Percentiles rank a stretch among this genome's conserved stretches.
phyloP scores from a whole-genome alignment of 306 rosid genomes.

The Ochetophila trinervis region DNA sequence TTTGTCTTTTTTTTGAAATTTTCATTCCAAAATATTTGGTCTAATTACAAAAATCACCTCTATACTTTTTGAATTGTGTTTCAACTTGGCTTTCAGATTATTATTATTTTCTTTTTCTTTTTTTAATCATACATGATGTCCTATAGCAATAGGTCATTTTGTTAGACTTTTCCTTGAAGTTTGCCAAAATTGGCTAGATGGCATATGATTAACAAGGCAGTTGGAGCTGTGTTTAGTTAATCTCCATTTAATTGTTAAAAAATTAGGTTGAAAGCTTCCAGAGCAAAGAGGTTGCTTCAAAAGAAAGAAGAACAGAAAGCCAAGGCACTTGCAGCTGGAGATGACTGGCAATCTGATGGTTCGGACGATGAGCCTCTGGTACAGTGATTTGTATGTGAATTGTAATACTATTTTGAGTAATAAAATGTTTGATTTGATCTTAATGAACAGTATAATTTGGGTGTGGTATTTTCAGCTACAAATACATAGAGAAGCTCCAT shows the following conservation, averaged over 20 bases:
- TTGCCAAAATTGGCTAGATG: too few species aligned
- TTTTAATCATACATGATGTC: too few species aligned
- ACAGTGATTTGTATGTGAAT: constrained; percentile 8
- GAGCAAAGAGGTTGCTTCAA: constrained; percentile 71
- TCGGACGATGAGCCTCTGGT: constrained; percentile 70
- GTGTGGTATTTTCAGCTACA: constrained; percentile 36
- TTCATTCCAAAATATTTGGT: neutral
- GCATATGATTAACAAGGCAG: too few species aligned
- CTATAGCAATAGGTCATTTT: too few species aligned
- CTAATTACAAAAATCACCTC: too few species aligned
- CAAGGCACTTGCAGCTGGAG: constrained; percentile 71
- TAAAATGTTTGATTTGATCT: constrained; percentile 12
- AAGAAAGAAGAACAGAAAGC: constrained; percentile 71
- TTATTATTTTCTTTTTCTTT: too few species aligned
- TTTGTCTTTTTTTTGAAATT: neutral
- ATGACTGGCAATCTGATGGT: constrained; percentile 64
- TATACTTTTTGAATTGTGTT: too few species aligned
- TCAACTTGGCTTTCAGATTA: too few species aligned
- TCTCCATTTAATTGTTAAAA: constrained; percentile 8
- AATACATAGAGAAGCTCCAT: constrained; percentile 52
- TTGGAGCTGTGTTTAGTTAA: neutral
- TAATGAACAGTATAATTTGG: constrained; percentile 22
- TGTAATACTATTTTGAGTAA: constrained; percentile 21
- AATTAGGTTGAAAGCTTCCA: constrained; percentile 67
- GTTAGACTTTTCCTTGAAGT: too few species aligned